A percentile compares a stretch with the other conserved stretches of the same genome.
Conservation (phyloP, 1,284 basidiomycete genomes). For the Fomitiporia mediterranea region DNA sequence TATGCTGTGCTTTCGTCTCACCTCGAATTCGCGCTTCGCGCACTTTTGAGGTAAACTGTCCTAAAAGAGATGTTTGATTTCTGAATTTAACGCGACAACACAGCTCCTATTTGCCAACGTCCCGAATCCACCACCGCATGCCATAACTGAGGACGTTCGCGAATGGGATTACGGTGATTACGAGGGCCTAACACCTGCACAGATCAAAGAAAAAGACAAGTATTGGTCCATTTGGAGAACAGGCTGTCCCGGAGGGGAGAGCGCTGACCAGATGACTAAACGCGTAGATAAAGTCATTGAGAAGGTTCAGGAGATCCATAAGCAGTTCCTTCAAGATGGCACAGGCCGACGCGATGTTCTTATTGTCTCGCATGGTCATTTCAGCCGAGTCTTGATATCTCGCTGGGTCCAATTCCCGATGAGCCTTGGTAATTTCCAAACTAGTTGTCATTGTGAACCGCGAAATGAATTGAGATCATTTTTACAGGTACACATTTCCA, state of each 20-base stretch:
- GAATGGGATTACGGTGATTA: conserved; percentile 94
- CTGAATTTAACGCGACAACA: not conserved
- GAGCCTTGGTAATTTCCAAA: conserved; percentile 44
- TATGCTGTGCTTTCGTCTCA: conserved; percentile 78
- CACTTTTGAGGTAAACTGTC: conserved; percentile 65
- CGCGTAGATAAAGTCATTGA: conserved; percentile 76
- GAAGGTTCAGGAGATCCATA: conserved; percentile 67
- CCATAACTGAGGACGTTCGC: conserved; percentile 59
- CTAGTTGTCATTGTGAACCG: not conserved
- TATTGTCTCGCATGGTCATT: conserved; percentile 80
- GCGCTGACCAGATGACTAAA: conserved; percentile 68
- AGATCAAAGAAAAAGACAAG: conserved; percentile 67
- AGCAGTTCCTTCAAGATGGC: conserved; percentile 62
- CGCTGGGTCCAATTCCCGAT: conserved; percentile 75
- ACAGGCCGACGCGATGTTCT: conserved; percentile 64
- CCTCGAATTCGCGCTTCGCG: conserved; percentile 79
- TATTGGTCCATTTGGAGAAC: conserved; percentile 81
- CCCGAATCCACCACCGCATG: conserved; percentile 45
- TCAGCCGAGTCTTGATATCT: conserved; percentile 78
- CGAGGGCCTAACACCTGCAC: conserved; percentile 72
- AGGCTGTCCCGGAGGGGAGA: conserved; percentile 87
- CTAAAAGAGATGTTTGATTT: not conserved
- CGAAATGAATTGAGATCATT: not conserved
- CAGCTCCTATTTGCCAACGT: conserved; percentile 64
- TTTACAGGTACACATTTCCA: conserved; percentile 68